phyloP scores from a whole-genome alignment of 805 yeast species.

The Metschnikowia koreensis region DNA sequence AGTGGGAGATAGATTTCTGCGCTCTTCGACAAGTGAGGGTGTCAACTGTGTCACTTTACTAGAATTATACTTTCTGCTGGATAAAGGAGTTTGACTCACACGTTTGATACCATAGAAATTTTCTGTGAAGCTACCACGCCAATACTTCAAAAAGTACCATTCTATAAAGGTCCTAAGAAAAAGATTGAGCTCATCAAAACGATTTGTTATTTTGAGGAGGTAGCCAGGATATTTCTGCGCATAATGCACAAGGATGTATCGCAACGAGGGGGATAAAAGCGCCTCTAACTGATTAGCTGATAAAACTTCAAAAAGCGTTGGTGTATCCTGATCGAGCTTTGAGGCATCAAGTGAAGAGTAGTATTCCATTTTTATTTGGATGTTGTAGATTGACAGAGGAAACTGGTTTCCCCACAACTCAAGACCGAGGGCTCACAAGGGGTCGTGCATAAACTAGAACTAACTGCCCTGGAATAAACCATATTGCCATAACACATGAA shows the following conservation, averaged over 20 bases:
- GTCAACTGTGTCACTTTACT: constrained; percentile 35
- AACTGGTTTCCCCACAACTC: constrained; percentile 9
- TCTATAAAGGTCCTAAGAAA: constrained; percentile 64
- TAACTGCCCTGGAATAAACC: not conserved
- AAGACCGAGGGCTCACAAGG: not conserved
- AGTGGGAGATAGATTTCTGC: constrained; percentile 48
- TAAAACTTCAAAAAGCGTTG: constrained; percentile 84
- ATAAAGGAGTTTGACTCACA: constrained; percentile 38
- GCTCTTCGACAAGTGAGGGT: constrained; percentile 46
- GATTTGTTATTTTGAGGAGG: constrained; percentile 57
- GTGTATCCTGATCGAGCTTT: constrained; percentile 68
- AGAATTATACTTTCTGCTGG: constrained; percentile 28
- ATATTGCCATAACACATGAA: too few relatives aligned
- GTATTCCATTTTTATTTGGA: constrained; percentile 58
- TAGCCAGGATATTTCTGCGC: constrained; percentile 75
- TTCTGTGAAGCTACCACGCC: constrained; percentile 89
- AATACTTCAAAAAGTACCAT: constrained; percentile 60
- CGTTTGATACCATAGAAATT: constrained; percentile 88
- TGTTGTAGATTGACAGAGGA: not conserved
- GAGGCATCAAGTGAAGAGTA: constrained; percentile 77
- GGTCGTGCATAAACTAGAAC: constrained; percentile 2
- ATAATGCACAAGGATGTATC: constrained; percentile 78
- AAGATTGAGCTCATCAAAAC: constrained; percentile 75
- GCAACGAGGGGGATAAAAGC: constrained; percentile 75
- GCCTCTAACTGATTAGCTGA: constrained; percentile 78